Percentiles rank a stretch among this genome's conserved stretches.
phyloP scores from a whole-genome alignment of 2,329 filamentous ascomycete genomes.

The Neoscytalidium dimidiatum region DNA sequence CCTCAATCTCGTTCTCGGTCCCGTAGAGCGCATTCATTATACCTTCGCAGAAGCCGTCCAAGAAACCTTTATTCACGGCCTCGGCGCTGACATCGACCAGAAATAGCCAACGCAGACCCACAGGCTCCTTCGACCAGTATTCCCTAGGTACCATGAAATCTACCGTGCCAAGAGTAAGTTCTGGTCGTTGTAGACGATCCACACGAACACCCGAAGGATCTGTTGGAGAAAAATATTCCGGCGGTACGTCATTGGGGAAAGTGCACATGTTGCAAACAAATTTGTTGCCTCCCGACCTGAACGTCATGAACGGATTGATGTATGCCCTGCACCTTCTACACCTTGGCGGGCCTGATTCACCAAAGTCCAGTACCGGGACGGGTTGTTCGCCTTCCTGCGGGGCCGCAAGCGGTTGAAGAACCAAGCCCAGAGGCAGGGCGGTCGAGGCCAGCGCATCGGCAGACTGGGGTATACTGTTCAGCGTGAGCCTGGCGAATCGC shows the following conservation, averaged over 20 bases:
- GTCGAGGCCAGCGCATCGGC: conserved; percentile 79
- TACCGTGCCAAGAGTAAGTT: conserved; percentile 87
- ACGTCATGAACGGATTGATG: conserved; percentile 99
- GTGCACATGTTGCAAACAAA: conserved; percentile 98
- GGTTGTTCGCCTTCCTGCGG: conserved; percentile 82
- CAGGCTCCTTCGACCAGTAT: conserved; percentile 95
- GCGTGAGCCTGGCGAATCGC: conserved; percentile 85
- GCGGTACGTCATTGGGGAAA: conserved; percentile 89
- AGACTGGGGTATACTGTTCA: conserved; percentile 89
- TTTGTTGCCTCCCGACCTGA: conserved; percentile 89
- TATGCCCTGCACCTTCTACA: conserved; percentile 93
- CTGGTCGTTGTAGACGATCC: conserved; percentile 84
- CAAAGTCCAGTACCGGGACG: conserved; percentile 93
- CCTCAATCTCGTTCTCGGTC: conserved; percentile 53
- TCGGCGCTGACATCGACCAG: conserved; percentile 92
- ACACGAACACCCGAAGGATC: conserved; percentile 84
- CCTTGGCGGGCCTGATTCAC: conserved; percentile 83
- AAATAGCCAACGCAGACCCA: conserved; percentile 85
- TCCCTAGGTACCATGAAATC: conserved; percentile 97
- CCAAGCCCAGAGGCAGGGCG: conserved; percentile 79
- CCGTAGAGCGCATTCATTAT: conserved; percentile 85
- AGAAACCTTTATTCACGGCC: conserved; percentile 83
- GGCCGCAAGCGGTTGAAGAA: conserved; percentile 84
- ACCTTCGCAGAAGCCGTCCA: conserved; percentile 88
- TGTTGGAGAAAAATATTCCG: conserved; percentile 91